Evolutionary conservation across 192 early-diverging fungal genomes (phyloP).

Genomic region (Rhizophagus prolifer): DNA sequence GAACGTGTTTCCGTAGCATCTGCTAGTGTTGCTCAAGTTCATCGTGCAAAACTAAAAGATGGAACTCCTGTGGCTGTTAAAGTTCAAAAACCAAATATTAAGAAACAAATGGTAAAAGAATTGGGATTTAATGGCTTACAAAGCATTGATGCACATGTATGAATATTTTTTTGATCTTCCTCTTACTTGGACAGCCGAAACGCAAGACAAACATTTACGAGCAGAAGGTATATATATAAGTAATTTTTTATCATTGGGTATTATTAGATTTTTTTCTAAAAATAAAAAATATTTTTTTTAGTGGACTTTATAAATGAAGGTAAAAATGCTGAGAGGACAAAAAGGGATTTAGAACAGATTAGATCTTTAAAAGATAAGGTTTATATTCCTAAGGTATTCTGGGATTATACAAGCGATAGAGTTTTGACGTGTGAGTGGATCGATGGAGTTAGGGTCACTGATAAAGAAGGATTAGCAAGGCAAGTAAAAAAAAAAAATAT

Average conservation of each 20-base stretch:
- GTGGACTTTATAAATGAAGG: conserved; percentile 89
- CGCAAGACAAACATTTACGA: conserved; percentile 69
- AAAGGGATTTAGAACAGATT: conserved; percentile 51
- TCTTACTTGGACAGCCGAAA: conserved; percentile 73
- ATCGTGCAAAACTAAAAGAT: conserved; percentile 70
- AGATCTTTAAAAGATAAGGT: conserved; percentile 47
- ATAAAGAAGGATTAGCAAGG: conserved; percentile 50
- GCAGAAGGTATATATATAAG: conserved; percentile 51
- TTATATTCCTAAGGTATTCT: conserved; percentile 78
- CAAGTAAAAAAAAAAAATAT: conserved; percentile 25
- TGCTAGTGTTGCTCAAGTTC: conserved; percentile 95
- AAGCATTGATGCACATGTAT: conserved; percentile 58
- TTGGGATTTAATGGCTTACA: conserved; percentile 75
- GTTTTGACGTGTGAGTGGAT: conserved; percentile 91
- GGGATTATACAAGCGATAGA: conserved; percentile 64
- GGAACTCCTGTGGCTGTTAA: conserved; percentile 84
- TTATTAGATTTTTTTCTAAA: neutral
- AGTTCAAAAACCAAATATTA: conserved; percentile 90
- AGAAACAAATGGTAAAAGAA: conserved; percentile 67
- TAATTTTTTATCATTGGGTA: no score
- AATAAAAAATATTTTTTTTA: neutral
- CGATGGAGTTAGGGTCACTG: conserved; percentile 72
- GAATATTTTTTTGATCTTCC: conserved; percentile 84
- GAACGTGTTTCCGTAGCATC: conserved; percentile 69
- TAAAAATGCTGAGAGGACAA: conserved; percentile 69